These are phyloP conservation scores for Cardiospermum halicacabum DNA, from an alignment of 345 rosid genomes.

Conservation along the genomic window DNA sequence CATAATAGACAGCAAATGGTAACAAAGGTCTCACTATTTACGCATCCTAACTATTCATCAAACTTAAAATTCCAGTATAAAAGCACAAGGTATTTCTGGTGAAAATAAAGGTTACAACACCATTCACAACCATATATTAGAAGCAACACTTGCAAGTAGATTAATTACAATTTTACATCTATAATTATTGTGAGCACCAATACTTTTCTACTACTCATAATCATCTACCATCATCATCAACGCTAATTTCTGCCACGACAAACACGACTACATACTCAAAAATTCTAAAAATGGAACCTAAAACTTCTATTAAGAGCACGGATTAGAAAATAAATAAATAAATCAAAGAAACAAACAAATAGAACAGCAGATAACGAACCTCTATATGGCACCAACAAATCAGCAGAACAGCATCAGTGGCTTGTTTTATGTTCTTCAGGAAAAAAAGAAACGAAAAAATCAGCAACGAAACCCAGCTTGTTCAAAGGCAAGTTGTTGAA, in stretches of 20 bases:
- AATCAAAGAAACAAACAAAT: not conserved
- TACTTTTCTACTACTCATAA: conserved; percentile 36
- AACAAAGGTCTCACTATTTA: not conserved
- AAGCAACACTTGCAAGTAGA: not conserved
- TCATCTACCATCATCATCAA: conserved; percentile 26
- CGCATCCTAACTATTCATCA: not conserved
- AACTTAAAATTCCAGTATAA: not conserved
- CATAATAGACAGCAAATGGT: not conserved
- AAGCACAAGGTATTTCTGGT: not conserved
- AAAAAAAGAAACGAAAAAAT: not conserved
- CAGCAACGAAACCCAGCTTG: not conserved
- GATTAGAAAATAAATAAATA: not conserved
- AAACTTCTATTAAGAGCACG: not conserved
- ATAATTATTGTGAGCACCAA: conserved; percentile 32
- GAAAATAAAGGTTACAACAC: not conserved
- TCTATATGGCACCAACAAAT: not conserved
- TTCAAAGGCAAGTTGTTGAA: not conserved
- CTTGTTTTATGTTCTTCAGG: no score
- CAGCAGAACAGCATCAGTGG: conserved; percentile 8
- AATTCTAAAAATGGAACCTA: not conserved
- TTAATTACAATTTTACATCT: conserved; percentile 26
- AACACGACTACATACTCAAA: not conserved
- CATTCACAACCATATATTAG: not conserved
- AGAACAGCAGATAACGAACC: not conserved
- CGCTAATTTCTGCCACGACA: not conserved